Evolutionary conservation across 2,329 filamentous ascomycete species (phyloP).

Genomic region (Paracamarosporium sp.): DNA sequence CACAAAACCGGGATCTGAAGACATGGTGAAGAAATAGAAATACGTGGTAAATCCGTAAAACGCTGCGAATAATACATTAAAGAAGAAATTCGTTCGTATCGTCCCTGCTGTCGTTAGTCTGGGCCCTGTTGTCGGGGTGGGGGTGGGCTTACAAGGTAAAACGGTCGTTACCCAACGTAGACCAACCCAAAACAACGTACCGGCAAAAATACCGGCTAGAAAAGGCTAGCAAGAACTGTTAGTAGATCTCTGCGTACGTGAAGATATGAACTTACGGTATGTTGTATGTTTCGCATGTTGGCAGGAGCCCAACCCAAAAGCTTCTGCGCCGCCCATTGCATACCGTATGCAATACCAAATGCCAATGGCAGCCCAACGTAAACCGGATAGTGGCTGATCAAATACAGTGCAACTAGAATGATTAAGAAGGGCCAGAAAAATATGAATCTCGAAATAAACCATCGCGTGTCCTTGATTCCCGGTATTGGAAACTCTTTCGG

Average conservation of each 20-base stretch:
- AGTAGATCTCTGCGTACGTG: background rate
- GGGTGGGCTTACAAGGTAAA: constrained; percentile 66
- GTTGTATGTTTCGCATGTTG: constrained; percentile 89
- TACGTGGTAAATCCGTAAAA: constrained; percentile 74
- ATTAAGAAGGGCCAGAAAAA: constrained; percentile 88
- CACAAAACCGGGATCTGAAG: constrained; percentile 88
- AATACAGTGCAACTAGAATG: constrained; percentile 72
- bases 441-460: constrained; percentile 82
- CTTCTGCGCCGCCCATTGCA: constrained; percentile 81
- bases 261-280: constrained; percentile 68
- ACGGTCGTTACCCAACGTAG: constrained; percentile 77
- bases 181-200: constrained; percentile 80
- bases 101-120: constrained; percentile 57
- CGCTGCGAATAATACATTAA: constrained; percentile 77
- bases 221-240: constrained; percentile 69
- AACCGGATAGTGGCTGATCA: constrained; percentile 76
- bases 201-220: constrained; percentile 91
- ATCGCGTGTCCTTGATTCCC: constrained; percentile 77
- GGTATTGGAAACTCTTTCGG: constrained; percentile 76
- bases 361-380: constrained; percentile 78
- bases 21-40: constrained; percentile 88
- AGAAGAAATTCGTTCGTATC: constrained; percentile 69
- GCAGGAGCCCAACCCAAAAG: constrained; percentile 81
- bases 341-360: constrained; percentile 68
- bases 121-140: background rate